Percentiles rank a stretch among this genome's conserved stretches.
Conservation (phyloP, 148 eudicot genomes). For the Vaccinium myrtillus region DNA sequence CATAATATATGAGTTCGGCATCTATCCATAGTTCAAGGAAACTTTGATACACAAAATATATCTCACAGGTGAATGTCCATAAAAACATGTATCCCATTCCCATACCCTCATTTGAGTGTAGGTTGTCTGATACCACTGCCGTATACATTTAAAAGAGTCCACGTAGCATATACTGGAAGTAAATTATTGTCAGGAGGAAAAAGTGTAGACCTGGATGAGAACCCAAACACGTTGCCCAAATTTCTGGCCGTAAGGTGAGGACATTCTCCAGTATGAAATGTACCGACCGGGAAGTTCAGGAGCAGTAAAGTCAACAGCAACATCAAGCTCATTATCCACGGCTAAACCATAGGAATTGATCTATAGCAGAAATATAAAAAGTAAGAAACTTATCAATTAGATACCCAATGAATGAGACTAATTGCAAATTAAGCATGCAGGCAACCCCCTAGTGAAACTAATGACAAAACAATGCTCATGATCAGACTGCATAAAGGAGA, state of each 20-base stretch:
- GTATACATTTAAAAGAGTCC: background rate
- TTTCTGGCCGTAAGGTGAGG: slow-evolving; percentile 56
- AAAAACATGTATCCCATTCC: background rate
- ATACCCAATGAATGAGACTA: background rate
- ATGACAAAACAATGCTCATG: background rate
- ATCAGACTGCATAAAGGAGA: background rate
- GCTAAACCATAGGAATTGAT: slow-evolving; percentile 48
- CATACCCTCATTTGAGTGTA: background rate
- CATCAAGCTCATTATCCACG: slow-evolving; percentile 49
- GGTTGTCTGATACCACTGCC: background rate
- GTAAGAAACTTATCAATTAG: background rate
- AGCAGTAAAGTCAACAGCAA: slow-evolving; percentile 77
- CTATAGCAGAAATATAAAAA: slow-evolving; percentile 21
- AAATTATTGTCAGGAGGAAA: background rate
- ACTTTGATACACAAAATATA: background rate
- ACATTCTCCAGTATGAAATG: slow-evolving; percentile 82
- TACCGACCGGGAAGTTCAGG: slow-evolving; percentile 78
- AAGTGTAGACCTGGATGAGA: slow-evolving; percentile 56
- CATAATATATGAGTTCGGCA: background rate
- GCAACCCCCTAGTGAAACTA: background rate
- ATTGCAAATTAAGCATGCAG: background rate
- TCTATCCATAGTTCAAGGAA: background rate
- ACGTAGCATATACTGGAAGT: background rate
- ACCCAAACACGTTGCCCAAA: slow-evolving; percentile 93
- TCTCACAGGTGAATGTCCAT: background rate